Evolutionary conservation across 2,329 filamentous ascomycete species (phyloP), one percentile per base, ranked within the genome.

Genomic region (Pyrenochaeta sp.): DNA sequence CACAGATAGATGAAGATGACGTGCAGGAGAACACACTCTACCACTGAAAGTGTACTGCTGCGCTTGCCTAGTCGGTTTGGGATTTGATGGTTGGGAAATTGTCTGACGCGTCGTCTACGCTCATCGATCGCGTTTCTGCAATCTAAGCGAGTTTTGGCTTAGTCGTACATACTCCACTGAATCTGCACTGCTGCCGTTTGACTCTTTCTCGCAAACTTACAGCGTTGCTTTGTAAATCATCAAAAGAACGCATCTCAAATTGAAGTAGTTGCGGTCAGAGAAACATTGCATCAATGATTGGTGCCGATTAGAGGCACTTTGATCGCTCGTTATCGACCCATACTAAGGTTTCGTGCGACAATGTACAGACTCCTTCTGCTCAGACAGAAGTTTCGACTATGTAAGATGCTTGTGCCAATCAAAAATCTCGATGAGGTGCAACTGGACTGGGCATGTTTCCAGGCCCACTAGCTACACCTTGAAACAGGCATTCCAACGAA

Each of bases 1-100:
- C 12, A 20, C 36, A 40, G 36, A 40, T 40, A 40, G 36, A 40
- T 40, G 36, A 21, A 36, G 12, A 40, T 40, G 36, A 40, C 36
- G 36, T 18, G 18, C 14, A 18, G 17, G 6, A 18, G 32, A n/a
- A 40, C 12, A 27, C 23, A 5, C 9, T 4, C 23, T 27, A 27
- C 23, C 23, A 27, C 23, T 27, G 4, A 27, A 4, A 9, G 23
- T 9, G 4, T 27, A 9, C 23, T 27, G 23, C 23, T 5, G 23
- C 23, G 23, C 23, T 18, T 4, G n/a, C 35, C 17, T 20, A 12
- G 18, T 11, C 17, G 18, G 33, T n/a, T 15, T 14, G 18, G n/a
- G 33, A 36, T 36, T 18, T 27, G 23, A 27, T 27, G 23, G 23
- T 27, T 27, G 4, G 23, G 23, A 27, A 27, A 27, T 27, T 27